Conservation (phyloP, 305 asterid genomes). For the Striga hermonthica region DNA sequence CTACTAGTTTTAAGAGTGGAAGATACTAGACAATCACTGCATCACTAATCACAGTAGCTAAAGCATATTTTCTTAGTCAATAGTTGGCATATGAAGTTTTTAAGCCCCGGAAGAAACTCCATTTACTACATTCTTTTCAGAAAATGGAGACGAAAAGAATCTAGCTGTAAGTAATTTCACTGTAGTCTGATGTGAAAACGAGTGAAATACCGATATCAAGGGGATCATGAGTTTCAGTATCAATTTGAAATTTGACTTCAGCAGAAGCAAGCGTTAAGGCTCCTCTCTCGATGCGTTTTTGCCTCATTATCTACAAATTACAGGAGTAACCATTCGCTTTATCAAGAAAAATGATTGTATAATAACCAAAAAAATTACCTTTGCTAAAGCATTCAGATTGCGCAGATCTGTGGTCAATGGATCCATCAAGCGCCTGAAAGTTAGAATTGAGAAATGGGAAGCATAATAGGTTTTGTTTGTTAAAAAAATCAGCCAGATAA, state of each 20-base stretch:
- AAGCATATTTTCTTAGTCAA: constrained; percentile 4
- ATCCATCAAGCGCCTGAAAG: constrained; percentile 88
- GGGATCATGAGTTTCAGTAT: constrained; percentile 98
- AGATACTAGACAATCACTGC: constrained; percentile 7
- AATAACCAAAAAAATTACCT: constrained; percentile 48
- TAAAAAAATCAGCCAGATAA: constrained; percentile 17
- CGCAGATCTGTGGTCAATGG: constrained; percentile 88
- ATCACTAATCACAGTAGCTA: constrained; percentile 6
- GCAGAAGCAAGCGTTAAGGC: constrained; percentile 99
- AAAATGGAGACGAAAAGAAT: constrained; percentile 3
- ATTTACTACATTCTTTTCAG: constrained; percentile 2
- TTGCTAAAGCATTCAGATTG: constrained; percentile 83
- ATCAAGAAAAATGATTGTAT: constrained; percentile 1
- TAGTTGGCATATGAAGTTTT: constrained; percentile 17
- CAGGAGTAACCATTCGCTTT: neutral
- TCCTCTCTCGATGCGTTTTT: constrained; percentile 92
- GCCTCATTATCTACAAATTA: constrained; percentile 83
- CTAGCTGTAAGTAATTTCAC: constrained; percentile 11
- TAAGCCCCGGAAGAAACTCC: too few relatives aligned
- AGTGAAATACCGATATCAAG: constrained; percentile 82
- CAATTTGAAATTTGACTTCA: constrained; percentile 96
- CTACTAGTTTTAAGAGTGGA: constrained; percentile 14
- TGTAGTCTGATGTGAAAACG: neutral
- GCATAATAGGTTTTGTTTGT: constrained; percentile 1
- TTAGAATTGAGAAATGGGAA: constrained; percentile 15